phyloP scores from a whole-genome alignment of 257 asterid genomes.

The Leptodermis oblonga region DNA sequence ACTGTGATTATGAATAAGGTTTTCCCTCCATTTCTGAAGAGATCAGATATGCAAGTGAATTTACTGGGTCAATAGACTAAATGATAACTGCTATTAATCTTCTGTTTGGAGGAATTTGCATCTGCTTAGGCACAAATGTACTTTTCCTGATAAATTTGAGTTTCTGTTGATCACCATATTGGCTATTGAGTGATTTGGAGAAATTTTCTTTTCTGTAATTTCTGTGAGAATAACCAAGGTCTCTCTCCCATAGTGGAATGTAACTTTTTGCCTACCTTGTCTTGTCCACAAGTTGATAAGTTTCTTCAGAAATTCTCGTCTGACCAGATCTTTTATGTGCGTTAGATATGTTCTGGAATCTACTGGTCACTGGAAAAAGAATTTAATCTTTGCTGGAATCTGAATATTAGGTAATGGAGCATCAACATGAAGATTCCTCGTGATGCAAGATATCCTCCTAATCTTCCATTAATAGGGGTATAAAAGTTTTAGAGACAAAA shows the following conservation, averaged over 20 bases:
- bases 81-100: background rate
- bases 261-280: background rate
- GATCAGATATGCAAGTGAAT: background rate
- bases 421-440: background rate
- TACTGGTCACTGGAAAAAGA: background rate
- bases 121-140: background rate
- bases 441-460: background rate
- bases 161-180: background rate
- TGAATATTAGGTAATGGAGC: background rate
- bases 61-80: background rate
- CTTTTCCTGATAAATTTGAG: background rate
- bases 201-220: background rate
- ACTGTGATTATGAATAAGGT: too few species aligned
- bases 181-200: background rate
- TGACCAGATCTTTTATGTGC: background rate
- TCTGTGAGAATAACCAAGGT: background rate
- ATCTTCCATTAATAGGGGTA: background rate
- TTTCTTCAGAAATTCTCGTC: background rate
- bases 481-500: background rate
- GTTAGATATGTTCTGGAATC: background rate
- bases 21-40: background rate
- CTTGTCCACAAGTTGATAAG: background rate
- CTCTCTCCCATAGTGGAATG: background rate
- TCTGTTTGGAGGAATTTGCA: background rate
- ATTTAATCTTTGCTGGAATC: background rate